Evolutionary conservation across 2,329 filamentous ascomycete species (phyloP).

Genomic region (Alternaria sp.): DNA sequence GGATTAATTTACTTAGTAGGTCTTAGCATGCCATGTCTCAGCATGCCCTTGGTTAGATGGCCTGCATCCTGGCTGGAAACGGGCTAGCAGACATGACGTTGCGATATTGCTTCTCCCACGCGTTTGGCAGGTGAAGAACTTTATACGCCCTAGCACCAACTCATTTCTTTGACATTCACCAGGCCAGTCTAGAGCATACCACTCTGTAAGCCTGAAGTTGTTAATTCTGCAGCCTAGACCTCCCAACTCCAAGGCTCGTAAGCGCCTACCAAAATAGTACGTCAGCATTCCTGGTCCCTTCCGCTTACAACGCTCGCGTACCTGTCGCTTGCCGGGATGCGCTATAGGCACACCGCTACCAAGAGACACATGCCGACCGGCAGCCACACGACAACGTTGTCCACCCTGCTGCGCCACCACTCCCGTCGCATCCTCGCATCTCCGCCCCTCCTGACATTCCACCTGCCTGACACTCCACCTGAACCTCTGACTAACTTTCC

Average conservation of each 20-base stretch:
- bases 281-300: constrained; percentile 6
- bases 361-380: neutral
- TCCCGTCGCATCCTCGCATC: constrained; percentile 8
- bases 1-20: no score
- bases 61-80: constrained; percentile 6
- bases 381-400: neutral
- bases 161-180: neutral
- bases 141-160: neutral
- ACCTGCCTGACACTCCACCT: neutral
- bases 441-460: neutral
- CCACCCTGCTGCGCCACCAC: constrained; percentile 25
- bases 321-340: constrained; percentile 10
- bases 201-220: neutral
- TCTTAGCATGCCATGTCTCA: no score
- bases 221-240: neutral
- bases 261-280: constrained; percentile 21
- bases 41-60: no score
- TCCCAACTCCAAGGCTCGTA: no score
- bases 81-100: constrained; percentile 11
- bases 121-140: neutral
- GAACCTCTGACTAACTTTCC: neutral
- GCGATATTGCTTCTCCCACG: neutral
- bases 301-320: constrained; percentile 6
- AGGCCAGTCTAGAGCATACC: neutral
- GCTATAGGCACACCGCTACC: constrained; percentile 15